Percentiles rank a stretch among this genome's conserved stretches.
Evolutionary conservation across 2,329 filamentous ascomycete species (phyloP).

Genomic region (Alternaria incomplexa): DNA sequence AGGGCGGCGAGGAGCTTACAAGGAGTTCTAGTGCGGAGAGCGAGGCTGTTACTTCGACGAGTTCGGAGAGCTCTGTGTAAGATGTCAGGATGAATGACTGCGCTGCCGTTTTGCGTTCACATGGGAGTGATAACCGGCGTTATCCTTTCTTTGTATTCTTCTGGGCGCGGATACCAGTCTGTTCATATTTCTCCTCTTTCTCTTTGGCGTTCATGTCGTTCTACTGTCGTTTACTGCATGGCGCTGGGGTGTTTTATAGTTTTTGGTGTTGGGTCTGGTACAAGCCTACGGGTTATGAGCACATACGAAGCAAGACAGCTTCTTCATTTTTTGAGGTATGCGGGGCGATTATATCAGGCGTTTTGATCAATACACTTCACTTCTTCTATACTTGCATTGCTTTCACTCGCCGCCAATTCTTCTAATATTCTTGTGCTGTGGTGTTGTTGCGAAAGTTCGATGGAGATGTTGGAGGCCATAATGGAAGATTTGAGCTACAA

Average conservation of each 20-base stretch:
- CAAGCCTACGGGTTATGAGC: not conserved
- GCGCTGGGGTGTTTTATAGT: slow-evolving; percentile 2
- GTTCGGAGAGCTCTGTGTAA: not conserved
- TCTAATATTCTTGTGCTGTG: too few relatives aligned
- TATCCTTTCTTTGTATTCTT: not conserved
- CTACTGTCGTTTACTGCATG: slow-evolving; percentile 8
- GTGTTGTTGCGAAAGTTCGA: too few relatives aligned
- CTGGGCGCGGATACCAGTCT: not conserved
- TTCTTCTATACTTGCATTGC: not conserved
- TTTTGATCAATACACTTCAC: not conserved
- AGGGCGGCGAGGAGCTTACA: slow-evolving; percentile 36
- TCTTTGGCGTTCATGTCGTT: not conserved
- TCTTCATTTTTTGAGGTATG: not conserved
- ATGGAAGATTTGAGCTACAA: too few relatives aligned
- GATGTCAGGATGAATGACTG: not conserved
- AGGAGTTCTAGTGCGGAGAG: slow-evolving; percentile 35
- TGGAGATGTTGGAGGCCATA: too few relatives aligned
- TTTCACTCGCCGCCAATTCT: too few relatives aligned
- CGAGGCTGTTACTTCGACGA: slow-evolving; percentile 10
- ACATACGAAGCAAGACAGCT: not conserved
- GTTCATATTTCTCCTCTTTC: not conserved
- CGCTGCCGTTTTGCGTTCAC: not conserved
- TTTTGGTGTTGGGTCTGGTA: not conserved
- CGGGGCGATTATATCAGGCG: not conserved
- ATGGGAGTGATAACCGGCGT: not conserved